Evolutionary conservation across 768 basidiomycete species (phyloP).

Genomic region (Leccinum imitatum): DNA sequence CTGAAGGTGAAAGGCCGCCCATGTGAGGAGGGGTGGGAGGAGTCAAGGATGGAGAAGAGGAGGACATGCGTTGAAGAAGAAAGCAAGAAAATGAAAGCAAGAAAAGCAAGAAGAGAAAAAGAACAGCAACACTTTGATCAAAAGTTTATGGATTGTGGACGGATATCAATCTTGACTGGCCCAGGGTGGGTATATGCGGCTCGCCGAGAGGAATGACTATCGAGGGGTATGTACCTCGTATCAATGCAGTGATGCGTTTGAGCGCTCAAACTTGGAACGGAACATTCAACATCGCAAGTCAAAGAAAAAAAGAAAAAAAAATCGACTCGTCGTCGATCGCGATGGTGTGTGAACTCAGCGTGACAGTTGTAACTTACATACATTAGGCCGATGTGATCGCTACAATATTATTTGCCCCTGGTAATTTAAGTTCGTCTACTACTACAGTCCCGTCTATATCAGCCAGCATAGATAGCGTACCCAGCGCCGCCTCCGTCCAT

Average conservation of each 20-base stretch:
- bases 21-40: not conserved
- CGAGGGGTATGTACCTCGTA: conserved; percentile 4
- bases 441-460: not conserved
- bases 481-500: not conserved
- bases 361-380: not conserved
- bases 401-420: not conserved
- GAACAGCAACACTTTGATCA: no score
- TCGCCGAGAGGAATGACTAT: not conserved
- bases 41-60: no score
- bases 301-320: not conserved
- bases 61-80: not conserved
- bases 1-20: not conserved
- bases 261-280: not conserved
- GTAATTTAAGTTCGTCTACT: not conserved
- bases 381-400: not conserved
- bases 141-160: no score
- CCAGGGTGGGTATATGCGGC: not conserved
- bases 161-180: conserved; percentile 12
- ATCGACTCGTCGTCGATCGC: not conserved
- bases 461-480: not conserved
- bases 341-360: not conserved
- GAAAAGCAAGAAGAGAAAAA: not conserved
- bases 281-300: not conserved
- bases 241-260: conserved; percentile 8
- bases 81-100: not conserved